These are phyloP conservation scores for Novakomyces olei DNA, from an alignment of 805 yeast species.

Conservation along the genomic window DNA sequence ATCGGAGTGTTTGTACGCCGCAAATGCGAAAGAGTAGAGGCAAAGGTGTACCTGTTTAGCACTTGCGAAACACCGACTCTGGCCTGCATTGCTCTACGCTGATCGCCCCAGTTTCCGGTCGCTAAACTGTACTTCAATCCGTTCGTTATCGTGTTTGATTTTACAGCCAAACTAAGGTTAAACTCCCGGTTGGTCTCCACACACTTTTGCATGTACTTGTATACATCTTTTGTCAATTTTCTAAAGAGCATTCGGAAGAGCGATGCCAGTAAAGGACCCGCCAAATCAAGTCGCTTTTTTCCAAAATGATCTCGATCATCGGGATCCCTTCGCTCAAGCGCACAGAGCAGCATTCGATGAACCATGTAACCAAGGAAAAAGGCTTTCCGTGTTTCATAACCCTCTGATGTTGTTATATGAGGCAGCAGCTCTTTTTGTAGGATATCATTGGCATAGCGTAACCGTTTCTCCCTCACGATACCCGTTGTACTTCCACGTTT, in stretches of 20 bases:
- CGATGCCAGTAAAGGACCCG: slow-evolving; percentile 92
- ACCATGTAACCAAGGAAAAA: slow-evolving; percentile 96
- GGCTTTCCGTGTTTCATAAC: slow-evolving; percentile 90
- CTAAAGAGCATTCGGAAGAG: slow-evolving; percentile 84
- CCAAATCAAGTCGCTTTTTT: slow-evolving; percentile 91
- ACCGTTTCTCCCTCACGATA: slow-evolving; percentile 91
- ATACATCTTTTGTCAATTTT: slow-evolving; percentile 87
- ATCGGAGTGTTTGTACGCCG: slow-evolving; percentile 98
- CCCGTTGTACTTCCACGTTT: slow-evolving; percentile 96
- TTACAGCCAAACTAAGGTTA: slow-evolving; percentile 87
- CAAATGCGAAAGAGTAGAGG: slow-evolving; percentile 95
- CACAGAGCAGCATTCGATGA: slow-evolving; percentile 80
- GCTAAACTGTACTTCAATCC: slow-evolving; percentile 95
- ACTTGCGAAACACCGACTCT: slow-evolving; percentile 99
- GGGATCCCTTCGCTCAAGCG: slow-evolving; percentile 89
- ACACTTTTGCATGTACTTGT: slow-evolving; percentile 96
- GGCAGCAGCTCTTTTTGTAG: slow-evolving; percentile 90
- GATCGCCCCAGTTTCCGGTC: slow-evolving; percentile 99
- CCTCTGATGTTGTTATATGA: slow-evolving; percentile 91
- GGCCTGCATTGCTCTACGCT: slow-evolving; percentile 94
- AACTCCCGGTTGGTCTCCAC: slow-evolving; percentile 95
- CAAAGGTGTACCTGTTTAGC: slow-evolving; percentile 87
- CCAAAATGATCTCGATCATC: slow-evolving; percentile 99
- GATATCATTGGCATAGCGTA: slow-evolving; percentile 91
- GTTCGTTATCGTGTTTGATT: slow-evolving; percentile 88